Conservation (phyloP, 306 rosid genomes). For the cucumber (Cucumis sativus) region DNA sequence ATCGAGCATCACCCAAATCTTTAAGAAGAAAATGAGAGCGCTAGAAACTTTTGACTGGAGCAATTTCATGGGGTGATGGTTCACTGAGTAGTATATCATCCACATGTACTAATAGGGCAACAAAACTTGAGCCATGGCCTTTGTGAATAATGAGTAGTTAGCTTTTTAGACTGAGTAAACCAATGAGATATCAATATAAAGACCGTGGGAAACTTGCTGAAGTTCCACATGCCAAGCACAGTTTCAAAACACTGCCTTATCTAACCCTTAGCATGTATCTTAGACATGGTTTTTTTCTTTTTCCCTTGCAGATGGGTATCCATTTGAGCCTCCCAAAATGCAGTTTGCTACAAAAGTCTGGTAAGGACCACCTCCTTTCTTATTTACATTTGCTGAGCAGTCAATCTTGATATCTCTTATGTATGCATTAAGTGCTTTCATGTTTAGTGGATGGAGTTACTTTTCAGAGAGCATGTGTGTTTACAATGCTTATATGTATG, state of each 20-base stretch:
- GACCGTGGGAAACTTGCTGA: neutral
- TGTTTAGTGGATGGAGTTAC: neutral
- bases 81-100: no score
- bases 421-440: neutral
- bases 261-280: neutral
- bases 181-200: no score
- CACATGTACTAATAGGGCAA: no score
- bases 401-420: neutral
- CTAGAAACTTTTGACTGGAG: no score
- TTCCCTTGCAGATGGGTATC: constrained; percentile 73
- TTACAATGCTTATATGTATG: no score
- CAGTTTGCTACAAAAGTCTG: constrained; percentile 87
- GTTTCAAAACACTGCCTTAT: neutral
- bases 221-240: neutral
- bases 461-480: neutral
- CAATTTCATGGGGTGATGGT: no score
- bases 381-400: neutral
- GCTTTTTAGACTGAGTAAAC: no score
- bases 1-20: no score
- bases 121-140: no score
- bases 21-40: no score
- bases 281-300: constrained; percentile 1
- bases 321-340: constrained; percentile 98
- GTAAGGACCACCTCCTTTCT: constrained; percentile 19
- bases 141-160: no score